Percentiles rank a stretch among this genome's conserved stretches.
Evolutionary conservation across 2,329 filamentous ascomycete species (phyloP).

Genomic region (Aspergillus niger): DNA sequence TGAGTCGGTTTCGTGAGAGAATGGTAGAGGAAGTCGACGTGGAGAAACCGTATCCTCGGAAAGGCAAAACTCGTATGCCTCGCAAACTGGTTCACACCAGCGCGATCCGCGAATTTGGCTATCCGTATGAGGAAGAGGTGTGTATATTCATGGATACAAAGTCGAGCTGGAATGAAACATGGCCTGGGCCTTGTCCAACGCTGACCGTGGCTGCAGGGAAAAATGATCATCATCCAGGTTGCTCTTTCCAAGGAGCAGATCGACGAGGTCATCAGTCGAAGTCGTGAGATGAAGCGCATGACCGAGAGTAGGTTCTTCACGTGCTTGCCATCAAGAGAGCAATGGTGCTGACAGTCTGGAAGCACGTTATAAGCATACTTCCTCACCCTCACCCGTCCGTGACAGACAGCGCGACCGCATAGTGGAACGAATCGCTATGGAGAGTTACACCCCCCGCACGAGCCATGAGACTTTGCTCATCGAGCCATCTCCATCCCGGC

Average conservation of each 20-base stretch:
- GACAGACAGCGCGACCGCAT: slow-evolving; percentile 22
- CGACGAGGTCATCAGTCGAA: slow-evolving; percentile 81
- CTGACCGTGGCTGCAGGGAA: slow-evolving; percentile 58
- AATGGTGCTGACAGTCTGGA: slow-evolving; percentile 4
- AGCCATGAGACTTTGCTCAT: slow-evolving; percentile 37
- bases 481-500: slow-evolving; percentile 33
- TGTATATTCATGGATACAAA: slow-evolving; percentile 28
- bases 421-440: slow-evolving; percentile 33
- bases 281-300: slow-evolving; percentile 59
- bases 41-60: slow-evolving; percentile 66
- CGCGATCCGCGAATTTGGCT: slow-evolving; percentile 80
- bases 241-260: slow-evolving; percentile 89
- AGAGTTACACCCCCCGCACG: slow-evolving; percentile 28
- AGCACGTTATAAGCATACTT: slow-evolving; percentile 29
- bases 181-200: background rate
- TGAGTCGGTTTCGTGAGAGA: slow-evolving; percentile 36
- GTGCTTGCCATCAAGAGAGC: slow-evolving; percentile 1
- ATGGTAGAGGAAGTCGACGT: slow-evolving; percentile 34
- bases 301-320: slow-evolving; percentile 34
- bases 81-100: slow-evolving; percentile 75
- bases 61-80: slow-evolving; percentile 87
- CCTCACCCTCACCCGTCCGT: slow-evolving; percentile 28
- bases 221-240: slow-evolving; percentile 77
- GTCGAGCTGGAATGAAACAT: background rate
- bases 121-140: slow-evolving; percentile 86